Conservation (phyloP, 768 basidiomycete genomes). For the Amanita inopinata region DNA sequence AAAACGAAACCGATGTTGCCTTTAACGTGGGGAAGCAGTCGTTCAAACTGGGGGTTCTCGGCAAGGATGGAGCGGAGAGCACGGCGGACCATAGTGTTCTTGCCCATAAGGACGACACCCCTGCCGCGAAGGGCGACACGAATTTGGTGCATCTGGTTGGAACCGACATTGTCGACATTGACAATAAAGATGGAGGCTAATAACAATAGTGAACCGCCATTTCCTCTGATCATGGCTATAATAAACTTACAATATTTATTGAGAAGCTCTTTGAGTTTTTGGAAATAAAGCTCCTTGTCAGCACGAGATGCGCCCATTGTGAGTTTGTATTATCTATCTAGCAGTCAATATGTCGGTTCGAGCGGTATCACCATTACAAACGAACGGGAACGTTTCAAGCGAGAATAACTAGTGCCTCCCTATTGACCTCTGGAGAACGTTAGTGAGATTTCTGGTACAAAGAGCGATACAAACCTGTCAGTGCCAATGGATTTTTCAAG, state of each 20-base stretch:
- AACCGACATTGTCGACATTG: constrained; percentile 99
- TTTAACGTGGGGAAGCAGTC: constrained; percentile 88
- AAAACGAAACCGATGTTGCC: constrained; percentile 99
- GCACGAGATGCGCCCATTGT: constrained; percentile 89
- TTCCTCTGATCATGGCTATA: neutral
- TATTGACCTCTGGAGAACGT: constrained; percentile 66
- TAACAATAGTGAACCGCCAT: constrained; percentile 8
- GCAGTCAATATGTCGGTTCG: neutral
- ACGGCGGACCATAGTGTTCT: constrained; percentile 99
- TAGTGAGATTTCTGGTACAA: neutral
- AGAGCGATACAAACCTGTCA: constrained; percentile 37
- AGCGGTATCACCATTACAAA: constrained; percentile 10
- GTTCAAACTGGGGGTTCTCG: constrained; percentile 92
- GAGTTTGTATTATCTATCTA: constrained; percentile 20
- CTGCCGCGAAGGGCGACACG: constrained; percentile 93
- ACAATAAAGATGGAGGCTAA: constrained; percentile 96
- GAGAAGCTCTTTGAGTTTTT: constrained; percentile 89
- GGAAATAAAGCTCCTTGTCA: constrained; percentile 88
- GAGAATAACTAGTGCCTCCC: constrained; percentile 67
- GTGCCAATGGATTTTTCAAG: constrained; percentile 98
- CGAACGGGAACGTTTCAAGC: constrained; percentile 15
- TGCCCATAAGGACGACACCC: constrained; percentile 97
- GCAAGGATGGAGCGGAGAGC: constrained; percentile 85
- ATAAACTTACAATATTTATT: constrained; percentile 69
- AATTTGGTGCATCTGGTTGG: constrained; percentile 99